phyloP scores from a whole-genome alignment of 2,329 filamentous ascomycete species.

The Colletotrichum magnum region DNA sequence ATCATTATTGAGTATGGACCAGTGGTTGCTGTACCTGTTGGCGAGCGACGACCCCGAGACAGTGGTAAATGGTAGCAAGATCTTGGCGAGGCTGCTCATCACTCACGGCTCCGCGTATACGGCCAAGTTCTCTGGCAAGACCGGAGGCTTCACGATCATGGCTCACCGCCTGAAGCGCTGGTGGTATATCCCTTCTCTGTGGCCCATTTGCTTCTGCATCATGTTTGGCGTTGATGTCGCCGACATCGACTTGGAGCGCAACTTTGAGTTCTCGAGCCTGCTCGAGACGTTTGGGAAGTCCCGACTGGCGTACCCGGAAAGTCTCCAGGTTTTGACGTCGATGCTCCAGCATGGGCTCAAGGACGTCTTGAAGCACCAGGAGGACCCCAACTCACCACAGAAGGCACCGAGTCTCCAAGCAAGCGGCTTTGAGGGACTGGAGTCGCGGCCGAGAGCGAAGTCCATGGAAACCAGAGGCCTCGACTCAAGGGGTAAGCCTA shows the following conservation, averaged over 20 bases:
- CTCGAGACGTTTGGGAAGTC: constrained; percentile 79
- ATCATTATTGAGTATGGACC: constrained; percentile 44
- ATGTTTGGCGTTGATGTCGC: constrained; percentile 88
- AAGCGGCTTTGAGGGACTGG: constrained; percentile 43
- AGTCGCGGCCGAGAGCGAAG: constrained; percentile 63
- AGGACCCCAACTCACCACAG: constrained; percentile 69
- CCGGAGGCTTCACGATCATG: constrained; percentile 90
- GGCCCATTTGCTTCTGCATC: constrained; percentile 90
- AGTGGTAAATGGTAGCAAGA: constrained; percentile 84
- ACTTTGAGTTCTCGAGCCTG: constrained; percentile 82
- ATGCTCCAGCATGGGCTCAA: constrained; percentile 92
- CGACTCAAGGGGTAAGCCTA: constrained; percentile 65
- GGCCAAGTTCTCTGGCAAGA: constrained; percentile 86
- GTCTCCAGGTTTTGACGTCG: constrained; percentile 82
- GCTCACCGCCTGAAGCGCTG: constrained; percentile 85
- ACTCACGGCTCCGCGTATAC: constrained; percentile 86
- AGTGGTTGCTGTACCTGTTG: constrained; percentile 94
- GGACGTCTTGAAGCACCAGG: constrained; percentile 74
- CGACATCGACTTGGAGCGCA: constrained; percentile 78
- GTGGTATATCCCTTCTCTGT: constrained; percentile 89
- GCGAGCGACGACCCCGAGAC: constrained; percentile 89
- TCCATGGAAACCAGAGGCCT: constrained; percentile 77
- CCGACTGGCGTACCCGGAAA: constrained; percentile 81
- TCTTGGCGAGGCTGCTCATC: constrained; percentile 87
- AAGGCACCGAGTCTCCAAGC: constrained; percentile 34